Evolutionary conservation across 2,329 filamentous ascomycete genomes (phyloP).

Genomic region (Cylindrodendrum hubeiense): DNA sequence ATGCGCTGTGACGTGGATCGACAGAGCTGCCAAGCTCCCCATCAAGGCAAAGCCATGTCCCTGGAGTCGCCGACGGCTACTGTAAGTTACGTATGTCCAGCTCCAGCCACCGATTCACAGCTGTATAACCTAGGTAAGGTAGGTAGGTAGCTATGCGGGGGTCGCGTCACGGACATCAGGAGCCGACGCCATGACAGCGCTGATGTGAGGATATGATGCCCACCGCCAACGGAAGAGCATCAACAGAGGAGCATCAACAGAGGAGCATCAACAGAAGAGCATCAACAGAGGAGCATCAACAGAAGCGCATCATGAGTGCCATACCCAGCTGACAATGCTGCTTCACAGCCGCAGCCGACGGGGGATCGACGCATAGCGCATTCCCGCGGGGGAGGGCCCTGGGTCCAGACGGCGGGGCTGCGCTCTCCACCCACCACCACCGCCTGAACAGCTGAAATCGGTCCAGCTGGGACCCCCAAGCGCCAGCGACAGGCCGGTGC

Average conservation of each 20-base stretch:
- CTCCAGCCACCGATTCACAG: background rate
- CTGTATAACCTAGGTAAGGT: no score
- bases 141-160: no score
- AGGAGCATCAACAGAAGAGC: background rate
- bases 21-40: constrained; percentile 6
- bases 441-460: constrained; percentile 2
- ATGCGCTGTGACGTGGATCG: constrained; percentile 35
- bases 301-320: background rate
- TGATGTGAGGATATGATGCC: background rate
- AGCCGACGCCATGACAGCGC: background rate
- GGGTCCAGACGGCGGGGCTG: background rate
- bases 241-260: background rate
- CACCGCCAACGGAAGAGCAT: background rate
- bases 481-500: no score
- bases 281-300: background rate
- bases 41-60: background rate
- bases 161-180: background rate
- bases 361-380: background rate
- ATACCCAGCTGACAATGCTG: constrained; percentile 1
- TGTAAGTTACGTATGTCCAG: background rate
- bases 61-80: background rate
- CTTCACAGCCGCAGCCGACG: no score
- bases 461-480: background rate
- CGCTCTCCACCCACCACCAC: background rate
- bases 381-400: background rate